Conservation (phyloP, 83 land plant species). For the Larix sibirica region DNA sequence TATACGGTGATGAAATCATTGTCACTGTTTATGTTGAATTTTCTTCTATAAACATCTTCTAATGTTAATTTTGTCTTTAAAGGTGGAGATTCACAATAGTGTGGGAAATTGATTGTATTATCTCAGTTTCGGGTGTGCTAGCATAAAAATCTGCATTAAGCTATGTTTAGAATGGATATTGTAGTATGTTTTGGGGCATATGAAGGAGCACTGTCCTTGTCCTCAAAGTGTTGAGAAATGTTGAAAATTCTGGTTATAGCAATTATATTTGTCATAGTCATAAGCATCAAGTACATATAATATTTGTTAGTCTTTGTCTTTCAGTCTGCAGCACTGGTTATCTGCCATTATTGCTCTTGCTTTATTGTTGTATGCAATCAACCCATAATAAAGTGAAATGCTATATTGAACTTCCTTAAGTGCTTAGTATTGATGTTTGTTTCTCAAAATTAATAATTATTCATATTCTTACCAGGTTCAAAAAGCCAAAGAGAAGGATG, state of each 20-base stretch:
- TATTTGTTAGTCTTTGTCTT: neutral
- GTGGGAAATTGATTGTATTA: neutral
- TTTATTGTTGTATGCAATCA: neutral
- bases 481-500: constrained; percentile 89
- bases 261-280: neutral
- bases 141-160: neutral
- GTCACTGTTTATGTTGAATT: neutral
- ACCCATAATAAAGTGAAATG: no score
- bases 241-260: neutral
- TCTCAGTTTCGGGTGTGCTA: neutral
- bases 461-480: constrained; percentile 54
- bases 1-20: no score
- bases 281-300: neutral
- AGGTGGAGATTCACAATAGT: neutral
- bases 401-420: neutral
- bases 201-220: neutral
- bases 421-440: neutral
- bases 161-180: neutral
- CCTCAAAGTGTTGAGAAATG: neutral
- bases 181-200: neutral
- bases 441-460: neutral
- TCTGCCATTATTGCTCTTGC: neutral
- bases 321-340: neutral
- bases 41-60: neutral
- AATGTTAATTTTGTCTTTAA: neutral